Percentiles rank a stretch among this genome's conserved stretches.
Evolutionary conservation across 257 asterid genomes (phyloP).

Genomic region (Fraxinus americana): DNA sequence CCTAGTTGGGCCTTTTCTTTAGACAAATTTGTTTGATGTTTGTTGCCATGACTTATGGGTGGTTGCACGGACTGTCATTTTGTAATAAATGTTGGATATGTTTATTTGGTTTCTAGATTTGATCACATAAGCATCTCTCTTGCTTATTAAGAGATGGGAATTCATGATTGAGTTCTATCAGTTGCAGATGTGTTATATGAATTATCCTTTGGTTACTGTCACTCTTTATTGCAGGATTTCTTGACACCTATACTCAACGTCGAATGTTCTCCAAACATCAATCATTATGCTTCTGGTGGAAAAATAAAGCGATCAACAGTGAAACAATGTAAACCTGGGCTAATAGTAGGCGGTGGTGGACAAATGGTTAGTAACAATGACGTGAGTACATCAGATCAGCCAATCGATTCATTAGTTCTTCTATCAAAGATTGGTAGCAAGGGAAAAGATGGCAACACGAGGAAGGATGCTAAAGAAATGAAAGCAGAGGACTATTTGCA

Average conservation of each 20-base stretch:
- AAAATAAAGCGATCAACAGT: conserved; percentile 78
- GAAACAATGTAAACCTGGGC: conserved; percentile 37
- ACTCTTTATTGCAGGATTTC: conserved; percentile 55
- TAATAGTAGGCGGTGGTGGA: conserved; percentile 38
- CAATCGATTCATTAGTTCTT: conserved; percentile 69
- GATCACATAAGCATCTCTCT: conserved; percentile 14
- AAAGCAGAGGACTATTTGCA: conserved; percentile 55
- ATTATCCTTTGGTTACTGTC: conserved; percentile 18
- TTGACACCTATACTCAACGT: conserved; percentile 34
- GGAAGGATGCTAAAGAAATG: conserved; percentile 42
- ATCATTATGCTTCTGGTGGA: conserved; percentile 65
- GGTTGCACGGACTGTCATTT: background rate
- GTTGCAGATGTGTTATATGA: conserved; percentile 12
- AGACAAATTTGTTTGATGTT: background rate
- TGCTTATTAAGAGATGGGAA: conserved; percentile 13
- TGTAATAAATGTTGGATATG: conserved; percentile 1
- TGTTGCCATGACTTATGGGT: conserved; percentile 3
- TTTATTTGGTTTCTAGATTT: conserved; percentile 20
- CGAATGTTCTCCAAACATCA: conserved; percentile 41
- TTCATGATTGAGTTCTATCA: conserved; percentile 15
- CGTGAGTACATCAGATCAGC: conserved; percentile 49
- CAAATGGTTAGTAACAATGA: conserved; percentile 31
- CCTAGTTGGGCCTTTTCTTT: background rate
- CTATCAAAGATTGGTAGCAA: conserved; percentile 47
- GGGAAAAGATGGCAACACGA: conserved; percentile 43